These are phyloP conservation scores for Conticribra guillardii DNA, from an alignment of 108 stramenopile genomes.

Conservation along the genomic window DNA sequence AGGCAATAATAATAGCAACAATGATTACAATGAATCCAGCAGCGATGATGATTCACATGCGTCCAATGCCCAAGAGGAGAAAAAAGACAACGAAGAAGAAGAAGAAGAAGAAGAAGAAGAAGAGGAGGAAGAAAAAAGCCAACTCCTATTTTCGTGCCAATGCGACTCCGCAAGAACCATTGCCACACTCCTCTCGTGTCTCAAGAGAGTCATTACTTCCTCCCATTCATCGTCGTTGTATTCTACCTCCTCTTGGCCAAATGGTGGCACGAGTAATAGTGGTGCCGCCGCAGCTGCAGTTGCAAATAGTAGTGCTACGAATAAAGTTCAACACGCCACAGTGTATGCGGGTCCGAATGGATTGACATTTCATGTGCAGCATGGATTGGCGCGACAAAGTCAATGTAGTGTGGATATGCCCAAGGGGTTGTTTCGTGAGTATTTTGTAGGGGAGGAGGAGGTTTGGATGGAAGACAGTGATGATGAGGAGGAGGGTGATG, in stretches of 20 bases:
- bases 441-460: constrained; percentile 61
- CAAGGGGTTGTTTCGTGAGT: constrained; percentile 64
- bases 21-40: not conserved
- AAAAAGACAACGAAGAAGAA: not conserved
- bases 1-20: not conserved
- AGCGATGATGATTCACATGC: not conserved
- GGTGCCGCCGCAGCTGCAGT: constrained; percentile 22
- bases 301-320: constrained; percentile 5
- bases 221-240: constrained; percentile 5
- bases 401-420: constrained; percentile 70
- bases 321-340: constrained; percentile 60
- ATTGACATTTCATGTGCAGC: constrained; percentile 67
- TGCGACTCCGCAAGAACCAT: constrained; percentile 60
- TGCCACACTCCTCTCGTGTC: constrained; percentile 62
- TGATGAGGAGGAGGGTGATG: constrained; percentile 18
- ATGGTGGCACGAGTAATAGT: no score
- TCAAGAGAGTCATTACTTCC: constrained; percentile 47
- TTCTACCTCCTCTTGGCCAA: no score
- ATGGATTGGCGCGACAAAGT: constrained; percentile 55
- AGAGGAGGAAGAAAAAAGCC: not conserved
- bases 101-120: not conserved
- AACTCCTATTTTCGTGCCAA: constrained; percentile 57
- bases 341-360: constrained; percentile 57
- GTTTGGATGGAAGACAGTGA: constrained; percentile 43
- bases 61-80: not conserved